phyloP scores from a whole-genome alignment of 169 alveolate genomes.

The Condylostoma magnum region DNA sequence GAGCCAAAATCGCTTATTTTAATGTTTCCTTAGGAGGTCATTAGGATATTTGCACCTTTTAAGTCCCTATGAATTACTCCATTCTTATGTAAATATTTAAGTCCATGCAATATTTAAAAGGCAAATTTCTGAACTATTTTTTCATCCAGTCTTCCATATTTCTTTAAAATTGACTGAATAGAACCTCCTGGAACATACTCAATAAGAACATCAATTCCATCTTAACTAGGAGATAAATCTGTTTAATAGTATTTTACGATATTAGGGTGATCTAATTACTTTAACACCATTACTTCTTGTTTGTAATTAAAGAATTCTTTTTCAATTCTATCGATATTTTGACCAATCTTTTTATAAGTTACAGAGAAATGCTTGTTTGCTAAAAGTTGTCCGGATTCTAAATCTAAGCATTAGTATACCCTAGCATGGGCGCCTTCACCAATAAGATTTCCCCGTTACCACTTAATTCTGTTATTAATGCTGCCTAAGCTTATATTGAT shows the following conservation, averaged over 20 bases:
- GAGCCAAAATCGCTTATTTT: slow-evolving; percentile 28
- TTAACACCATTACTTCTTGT: neutral
- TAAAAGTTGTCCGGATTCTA: slow-evolving; percentile 10
- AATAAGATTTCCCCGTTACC: slow-evolving; percentile 12
- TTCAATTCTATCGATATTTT: neutral
- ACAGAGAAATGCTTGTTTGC: slow-evolving; percentile 15
- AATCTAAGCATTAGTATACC: slow-evolving; percentile 25
- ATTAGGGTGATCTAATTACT: neutral
- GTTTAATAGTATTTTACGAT: slow-evolving; percentile 20
- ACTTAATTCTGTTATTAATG: neutral
- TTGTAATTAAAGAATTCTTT: neutral
- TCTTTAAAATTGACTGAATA: neutral
- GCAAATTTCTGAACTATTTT: neutral
- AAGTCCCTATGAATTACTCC: slow-evolving; percentile 18
- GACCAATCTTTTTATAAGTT: slow-evolving; percentile 2
- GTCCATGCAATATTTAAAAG: slow-evolving; percentile 6
- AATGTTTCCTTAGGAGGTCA: neutral
- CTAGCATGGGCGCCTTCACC: slow-evolving; percentile 32
- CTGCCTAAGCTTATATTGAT: slow-evolving; percentile 5
- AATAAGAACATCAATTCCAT: neutral
- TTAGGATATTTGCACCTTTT: slow-evolving; percentile 13
- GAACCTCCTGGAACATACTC: slow-evolving; percentile 30
- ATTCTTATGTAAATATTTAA: slow-evolving; percentile 14
- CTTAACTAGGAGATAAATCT: neutral
- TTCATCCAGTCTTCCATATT: neutral